Conservation (phyloP, 768 basidiomycete genomes). For the Boletus rex-veris region DNA sequence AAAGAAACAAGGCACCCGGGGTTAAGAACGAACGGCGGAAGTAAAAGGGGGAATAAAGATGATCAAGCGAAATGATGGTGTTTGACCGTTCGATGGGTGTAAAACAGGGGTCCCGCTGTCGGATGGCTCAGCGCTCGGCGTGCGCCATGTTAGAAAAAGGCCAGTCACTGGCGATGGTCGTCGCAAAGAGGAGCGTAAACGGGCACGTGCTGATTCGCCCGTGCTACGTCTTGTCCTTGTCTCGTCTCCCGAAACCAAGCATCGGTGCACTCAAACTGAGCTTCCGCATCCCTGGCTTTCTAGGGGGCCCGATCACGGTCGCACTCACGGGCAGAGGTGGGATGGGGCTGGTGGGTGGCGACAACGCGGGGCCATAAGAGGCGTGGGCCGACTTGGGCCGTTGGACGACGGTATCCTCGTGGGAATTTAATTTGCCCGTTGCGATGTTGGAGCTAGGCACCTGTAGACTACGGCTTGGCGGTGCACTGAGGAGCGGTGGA, state of each 20-base stretch:
- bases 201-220: conserved; percentile 3
- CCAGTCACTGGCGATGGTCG: background rate
- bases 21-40: background rate
- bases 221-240: conserved; percentile 41
- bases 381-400: conserved; percentile 30
- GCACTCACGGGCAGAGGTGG: conserved; percentile 19
- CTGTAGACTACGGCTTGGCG: background rate
- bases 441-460: background rate
- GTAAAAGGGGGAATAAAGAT: conserved; percentile 28
- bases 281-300: conserved; percentile 52
- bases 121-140: background rate
- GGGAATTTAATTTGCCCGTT: conserved; percentile 1
- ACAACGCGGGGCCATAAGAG: conserved; percentile 16
- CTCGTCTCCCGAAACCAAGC: conserved; percentile 52
- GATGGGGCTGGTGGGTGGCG: conserved; percentile 13
- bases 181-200: background rate
- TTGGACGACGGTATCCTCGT: background rate
- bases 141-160: background rate
- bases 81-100: background rate
- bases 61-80: conserved; percentile 14
- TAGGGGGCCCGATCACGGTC: conserved; percentile 13
- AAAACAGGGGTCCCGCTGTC: background rate
- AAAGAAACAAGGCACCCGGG: background rate
- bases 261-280: conserved; percentile 64
- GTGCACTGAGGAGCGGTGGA: background rate